These are phyloP conservation scores for Aspergillus arachidicola DNA, from an alignment of 2,329 filamentous ascomycete genomes.

Conservation along the genomic window DNA sequence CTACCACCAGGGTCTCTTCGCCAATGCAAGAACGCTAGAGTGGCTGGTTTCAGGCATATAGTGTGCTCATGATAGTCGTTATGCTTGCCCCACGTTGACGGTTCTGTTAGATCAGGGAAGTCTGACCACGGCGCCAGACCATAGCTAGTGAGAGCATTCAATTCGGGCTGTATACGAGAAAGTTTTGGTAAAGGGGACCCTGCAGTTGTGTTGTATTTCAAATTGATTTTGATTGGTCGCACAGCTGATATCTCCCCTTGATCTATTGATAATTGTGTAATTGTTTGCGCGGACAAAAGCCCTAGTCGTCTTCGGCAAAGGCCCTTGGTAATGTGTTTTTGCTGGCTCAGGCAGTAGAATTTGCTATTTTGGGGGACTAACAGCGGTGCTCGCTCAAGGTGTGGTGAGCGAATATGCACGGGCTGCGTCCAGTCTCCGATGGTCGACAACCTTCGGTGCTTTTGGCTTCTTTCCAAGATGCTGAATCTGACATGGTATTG, in stretches of 20 bases:
- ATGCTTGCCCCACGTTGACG: constrained; percentile 10
- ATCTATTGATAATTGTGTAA: not conserved
- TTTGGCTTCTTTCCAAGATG: not conserved
- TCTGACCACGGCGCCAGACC: constrained; percentile 15
- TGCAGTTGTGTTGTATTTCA: constrained; percentile 13
- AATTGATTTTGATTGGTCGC: constrained; percentile 5
- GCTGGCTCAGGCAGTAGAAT: constrained; percentile 9
- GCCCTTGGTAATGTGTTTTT: constrained; percentile 9
- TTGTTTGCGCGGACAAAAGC: constrained; percentile 2
- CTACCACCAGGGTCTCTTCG: not conserved
- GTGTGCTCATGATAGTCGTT: constrained; percentile 2
- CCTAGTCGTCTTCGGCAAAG: constrained; percentile 8
- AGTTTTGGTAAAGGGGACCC: constrained; percentile 7
- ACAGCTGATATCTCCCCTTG: not conserved
- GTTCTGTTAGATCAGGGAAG: constrained; percentile 14
- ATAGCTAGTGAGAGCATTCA: constrained; percentile 20
- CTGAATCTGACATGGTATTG: constrained; percentile 13
- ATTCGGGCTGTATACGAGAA: constrained; percentile 7
- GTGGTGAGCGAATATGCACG: constrained; percentile 13
- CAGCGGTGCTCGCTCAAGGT: constrained; percentile 15
- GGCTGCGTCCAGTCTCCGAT: constrained; percentile 12
- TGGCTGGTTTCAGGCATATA: not conserved
- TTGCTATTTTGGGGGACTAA: constrained; percentile 7
- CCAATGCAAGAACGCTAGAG: constrained; percentile 1
- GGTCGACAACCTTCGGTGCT: not conserved